These are phyloP conservation scores for Paspalum vaginatum DNA, from an alignment of 176 grass and related monocot genomes.

Conservation along the genomic window DNA sequence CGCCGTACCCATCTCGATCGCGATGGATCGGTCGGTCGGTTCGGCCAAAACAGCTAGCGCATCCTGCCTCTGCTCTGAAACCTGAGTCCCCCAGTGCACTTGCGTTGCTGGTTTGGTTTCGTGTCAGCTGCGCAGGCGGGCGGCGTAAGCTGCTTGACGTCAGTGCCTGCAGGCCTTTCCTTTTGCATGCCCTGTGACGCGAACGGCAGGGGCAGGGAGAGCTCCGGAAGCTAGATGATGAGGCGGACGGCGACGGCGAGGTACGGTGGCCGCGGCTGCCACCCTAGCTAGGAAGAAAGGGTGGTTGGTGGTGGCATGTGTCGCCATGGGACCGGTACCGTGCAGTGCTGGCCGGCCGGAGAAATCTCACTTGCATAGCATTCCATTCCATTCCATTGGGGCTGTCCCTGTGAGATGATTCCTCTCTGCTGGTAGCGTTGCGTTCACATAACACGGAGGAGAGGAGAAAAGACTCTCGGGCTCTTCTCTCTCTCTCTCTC, in stretches of 20 bases:
- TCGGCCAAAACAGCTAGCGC: not conserved
- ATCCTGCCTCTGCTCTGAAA: not conserved
- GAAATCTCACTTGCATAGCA: constrained; percentile 35
- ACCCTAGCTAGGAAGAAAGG: constrained; percentile 31
- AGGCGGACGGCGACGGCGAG: not conserved
- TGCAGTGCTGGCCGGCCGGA: not conserved
- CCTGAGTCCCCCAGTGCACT: not conserved
- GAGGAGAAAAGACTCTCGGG: constrained; percentile 7
- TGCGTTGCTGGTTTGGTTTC: not conserved
- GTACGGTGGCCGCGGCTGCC: constrained; percentile 14
- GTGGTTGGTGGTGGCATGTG: constrained; percentile 21
- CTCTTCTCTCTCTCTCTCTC: constrained; percentile 20
- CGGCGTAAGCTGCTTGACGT: constrained; percentile 23
- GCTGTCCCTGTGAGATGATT: constrained; percentile 47
- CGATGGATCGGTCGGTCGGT: not conserved
- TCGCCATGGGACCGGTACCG: constrained; percentile 3
- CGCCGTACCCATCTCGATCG: not conserved
- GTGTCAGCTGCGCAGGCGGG: not conserved
- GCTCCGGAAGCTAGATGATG: not conserved
- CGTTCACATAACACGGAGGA: constrained; percentile 2
- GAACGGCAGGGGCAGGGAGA: constrained; percentile 2
- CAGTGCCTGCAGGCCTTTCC: not conserved
- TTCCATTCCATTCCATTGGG: not conserved
- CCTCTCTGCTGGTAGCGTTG: not conserved
- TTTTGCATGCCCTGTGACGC: not conserved